phyloP scores from a whole-genome alignment of 1,139 yeast genomes.

The Citeromyces hawaiiensis region DNA sequence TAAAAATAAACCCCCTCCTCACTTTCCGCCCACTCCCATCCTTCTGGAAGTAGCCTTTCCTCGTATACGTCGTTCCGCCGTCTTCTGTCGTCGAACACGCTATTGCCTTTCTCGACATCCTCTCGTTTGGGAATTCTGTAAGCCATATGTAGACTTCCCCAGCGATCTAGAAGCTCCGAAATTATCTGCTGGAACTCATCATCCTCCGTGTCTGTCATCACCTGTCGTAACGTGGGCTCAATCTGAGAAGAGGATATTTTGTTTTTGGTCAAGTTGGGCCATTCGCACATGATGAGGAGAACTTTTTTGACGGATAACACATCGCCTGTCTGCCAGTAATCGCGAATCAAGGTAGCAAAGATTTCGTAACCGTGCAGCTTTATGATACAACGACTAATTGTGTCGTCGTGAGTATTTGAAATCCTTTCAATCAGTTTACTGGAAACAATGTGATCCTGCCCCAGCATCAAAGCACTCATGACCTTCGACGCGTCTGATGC shows the following conservation, averaged over 20 bases:
- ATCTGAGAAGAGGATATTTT: conserved; percentile 72
- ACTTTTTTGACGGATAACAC: conserved; percentile 22
- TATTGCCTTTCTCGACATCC: conserved; percentile 2
- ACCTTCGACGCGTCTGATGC: conserved; percentile 55
- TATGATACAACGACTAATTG: conserved; percentile 48
- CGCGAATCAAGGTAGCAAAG: conserved; percentile 30
- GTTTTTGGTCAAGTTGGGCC: conserved; percentile 79
- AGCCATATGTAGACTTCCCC: conserved; percentile 72
- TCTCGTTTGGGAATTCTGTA: conserved; percentile 60
- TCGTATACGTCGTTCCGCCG: conserved; percentile 7
- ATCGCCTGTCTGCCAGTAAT: conserved; percentile 3
- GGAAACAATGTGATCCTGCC: conserved; percentile 57
- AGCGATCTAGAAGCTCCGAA: conserved; percentile 37
- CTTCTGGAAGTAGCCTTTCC: conserved; percentile 28
- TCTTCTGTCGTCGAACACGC: conserved; percentile 1
- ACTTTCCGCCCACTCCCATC: conserved; percentile 41
- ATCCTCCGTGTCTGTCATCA: conserved; percentile 21
- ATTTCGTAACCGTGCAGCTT: conserved; percentile 84
- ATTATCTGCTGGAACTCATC: conserved; percentile 25
- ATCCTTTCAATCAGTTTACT: conserved; percentile 58
- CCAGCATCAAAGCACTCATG: conserved; percentile 66
- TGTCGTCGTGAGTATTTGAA: conserved; percentile 36
- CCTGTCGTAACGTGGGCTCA: conserved; percentile 43
- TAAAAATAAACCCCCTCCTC: conserved; percentile 35
- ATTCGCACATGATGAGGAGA: conserved; percentile 42